phyloP scores from a whole-genome alignment of 345 rosid genomes.

The Theobroma cacao region DNA sequence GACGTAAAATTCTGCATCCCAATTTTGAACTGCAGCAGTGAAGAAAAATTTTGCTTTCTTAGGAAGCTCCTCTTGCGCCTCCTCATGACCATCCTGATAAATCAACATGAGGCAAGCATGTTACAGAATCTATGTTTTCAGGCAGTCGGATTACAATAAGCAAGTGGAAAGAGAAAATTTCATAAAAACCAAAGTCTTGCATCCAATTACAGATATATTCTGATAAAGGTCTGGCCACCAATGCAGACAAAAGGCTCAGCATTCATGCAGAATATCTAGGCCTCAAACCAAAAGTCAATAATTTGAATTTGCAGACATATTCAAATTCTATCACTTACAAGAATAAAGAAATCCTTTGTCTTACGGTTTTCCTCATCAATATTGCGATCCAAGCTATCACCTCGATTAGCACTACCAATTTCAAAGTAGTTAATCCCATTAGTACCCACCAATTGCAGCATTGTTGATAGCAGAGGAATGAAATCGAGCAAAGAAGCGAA shows the following conservation, averaged over 20 bases:
- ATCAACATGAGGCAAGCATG: constrained; percentile 5
- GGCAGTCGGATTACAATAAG: constrained; percentile 2
- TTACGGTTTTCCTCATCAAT: constrained; percentile 66
- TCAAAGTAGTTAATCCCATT: constrained; percentile 13
- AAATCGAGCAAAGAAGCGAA: constrained; percentile 5
- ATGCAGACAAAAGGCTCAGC: constrained; percentile 16
- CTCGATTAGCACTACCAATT: constrained; percentile 82
- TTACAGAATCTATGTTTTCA: constrained; percentile 12
- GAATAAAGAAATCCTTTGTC: constrained; percentile 81
- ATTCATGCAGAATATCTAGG: constrained; percentile 15
- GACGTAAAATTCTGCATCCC: constrained; percentile 94
- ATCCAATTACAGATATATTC: not conserved
- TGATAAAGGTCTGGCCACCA: not conserved
- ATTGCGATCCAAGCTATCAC: constrained; percentile 90
- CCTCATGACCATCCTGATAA: constrained; percentile 90
- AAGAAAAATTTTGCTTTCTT: constrained; percentile 85
- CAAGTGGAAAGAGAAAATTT: not conserved
- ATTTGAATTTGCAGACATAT: not conserved
- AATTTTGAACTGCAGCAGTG: constrained; percentile 78
- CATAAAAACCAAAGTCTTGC: not conserved
- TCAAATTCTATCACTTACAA: constrained; percentile 51
- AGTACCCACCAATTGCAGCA: constrained; percentile 5
- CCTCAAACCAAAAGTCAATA: not conserved
- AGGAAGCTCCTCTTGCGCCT: constrained; percentile 85
- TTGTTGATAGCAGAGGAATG: not conserved